A percentile compares a stretch with the other conserved stretches of the same genome.
These are phyloP conservation scores for Prunus salicina DNA, from an alignment of 306 rosid species.

Conservation along the genomic window DNA sequence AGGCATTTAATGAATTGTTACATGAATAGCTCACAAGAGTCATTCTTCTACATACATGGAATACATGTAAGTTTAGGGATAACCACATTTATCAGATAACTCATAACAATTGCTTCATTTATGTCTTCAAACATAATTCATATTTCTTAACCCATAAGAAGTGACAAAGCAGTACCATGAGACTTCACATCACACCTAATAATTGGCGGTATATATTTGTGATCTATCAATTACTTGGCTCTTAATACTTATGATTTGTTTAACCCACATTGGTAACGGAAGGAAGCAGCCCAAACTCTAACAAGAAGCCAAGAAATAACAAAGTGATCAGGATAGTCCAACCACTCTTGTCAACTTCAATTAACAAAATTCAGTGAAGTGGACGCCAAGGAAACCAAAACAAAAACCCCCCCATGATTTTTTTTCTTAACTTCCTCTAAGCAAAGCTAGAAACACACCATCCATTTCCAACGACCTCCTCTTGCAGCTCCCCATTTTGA, in stretches of 20 bases:
- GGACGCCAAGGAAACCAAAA: conserved; percentile 78
- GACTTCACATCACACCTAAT: too few species aligned
- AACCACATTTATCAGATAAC: too few species aligned
- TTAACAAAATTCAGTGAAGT: conserved; percentile 87
- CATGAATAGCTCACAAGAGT: too few species aligned
- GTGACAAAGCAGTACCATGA: too few species aligned
- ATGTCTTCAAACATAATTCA: too few species aligned
- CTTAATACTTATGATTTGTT: not conserved
- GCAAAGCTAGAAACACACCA: conserved; percentile 33
- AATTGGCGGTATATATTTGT: too few species aligned
- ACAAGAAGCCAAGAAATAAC: conserved; percentile 19
- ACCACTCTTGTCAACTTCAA: conserved; percentile 78
- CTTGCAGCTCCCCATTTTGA: not conserved
- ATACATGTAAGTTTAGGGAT: too few species aligned
- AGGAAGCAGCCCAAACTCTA: not conserved
- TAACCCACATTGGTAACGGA: not conserved
- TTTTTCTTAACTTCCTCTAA: conserved; percentile 33
- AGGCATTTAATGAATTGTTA: too few species aligned
- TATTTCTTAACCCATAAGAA: too few species aligned
- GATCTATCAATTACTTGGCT: too few species aligned
- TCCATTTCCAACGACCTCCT: conserved; percentile 24
- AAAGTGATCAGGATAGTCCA: conserved; percentile 56
- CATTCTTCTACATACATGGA: too few species aligned
- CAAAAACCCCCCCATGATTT: conserved; percentile 15
- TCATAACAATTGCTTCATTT: too few species aligned